These are phyloP conservation scores for Diplodia seriata DNA, from an alignment of 2,329 filamentous ascomycete genomes.

Conservation along the genomic window DNA sequence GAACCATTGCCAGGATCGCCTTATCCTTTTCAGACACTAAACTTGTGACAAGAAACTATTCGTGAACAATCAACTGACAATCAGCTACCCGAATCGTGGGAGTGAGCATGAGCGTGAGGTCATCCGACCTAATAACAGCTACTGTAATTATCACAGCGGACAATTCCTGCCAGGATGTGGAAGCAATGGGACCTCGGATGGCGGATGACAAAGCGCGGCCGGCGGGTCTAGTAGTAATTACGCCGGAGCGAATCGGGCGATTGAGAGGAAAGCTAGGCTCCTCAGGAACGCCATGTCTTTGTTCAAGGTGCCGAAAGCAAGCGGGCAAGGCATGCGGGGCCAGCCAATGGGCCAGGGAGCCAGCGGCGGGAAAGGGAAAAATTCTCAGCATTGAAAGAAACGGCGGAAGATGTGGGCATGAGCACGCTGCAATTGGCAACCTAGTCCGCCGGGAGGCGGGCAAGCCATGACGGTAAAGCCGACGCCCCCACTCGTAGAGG, in stretches of 20 bases:
- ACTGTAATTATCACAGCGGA: too few relatives aligned
- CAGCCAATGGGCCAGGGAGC: background rate
- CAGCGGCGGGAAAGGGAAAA: background rate
- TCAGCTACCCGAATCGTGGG: background rate
- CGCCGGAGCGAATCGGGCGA: constrained; percentile 7
- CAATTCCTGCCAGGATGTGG: background rate
- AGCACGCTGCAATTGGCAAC: constrained; percentile 24
- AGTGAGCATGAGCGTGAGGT: constrained; percentile 11
- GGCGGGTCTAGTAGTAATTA: constrained; percentile 6
- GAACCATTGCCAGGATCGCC: background rate
- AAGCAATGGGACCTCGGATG: constrained; percentile 22
- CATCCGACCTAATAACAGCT: background rate
- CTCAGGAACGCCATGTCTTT: constrained; percentile 3
- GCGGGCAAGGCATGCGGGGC: constrained; percentile 4
- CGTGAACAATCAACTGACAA: constrained; percentile 2
- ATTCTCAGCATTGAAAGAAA: constrained; percentile 5
- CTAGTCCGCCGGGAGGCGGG: constrained; percentile 13
- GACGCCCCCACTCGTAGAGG: constrained; percentile 29
- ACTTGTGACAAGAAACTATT: constrained; percentile 14
- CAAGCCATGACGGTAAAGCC: constrained; percentile 22
- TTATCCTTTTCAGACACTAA: too few relatives aligned
- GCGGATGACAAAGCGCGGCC: constrained; percentile 7
- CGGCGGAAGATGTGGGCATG: constrained; percentile 11
- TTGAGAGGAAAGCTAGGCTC: background rate
- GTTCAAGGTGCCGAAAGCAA: constrained; percentile 15